Conservation (phyloP, 192 early-diverging fungal species). For the Entomortierella parvispora region DNA sequence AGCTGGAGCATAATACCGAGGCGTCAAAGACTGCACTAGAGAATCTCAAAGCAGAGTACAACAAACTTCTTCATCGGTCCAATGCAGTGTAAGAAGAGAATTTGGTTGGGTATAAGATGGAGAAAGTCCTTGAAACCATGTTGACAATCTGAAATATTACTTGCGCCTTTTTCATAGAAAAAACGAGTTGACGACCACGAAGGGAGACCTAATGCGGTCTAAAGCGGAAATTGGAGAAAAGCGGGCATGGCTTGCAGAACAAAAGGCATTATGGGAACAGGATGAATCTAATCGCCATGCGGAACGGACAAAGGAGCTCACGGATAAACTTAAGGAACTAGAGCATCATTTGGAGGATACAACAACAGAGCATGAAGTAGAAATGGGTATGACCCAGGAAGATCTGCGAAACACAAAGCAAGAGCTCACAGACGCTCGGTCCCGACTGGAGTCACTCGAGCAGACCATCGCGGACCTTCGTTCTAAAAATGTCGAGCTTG, state of each 20-base stretch:
- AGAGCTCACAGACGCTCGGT: background rate
- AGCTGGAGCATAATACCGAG: too few relatives aligned
- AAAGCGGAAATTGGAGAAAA: background rate
- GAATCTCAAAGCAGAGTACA: too few relatives aligned
- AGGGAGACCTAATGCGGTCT: background rate
- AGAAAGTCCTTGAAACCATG: too few relatives aligned
- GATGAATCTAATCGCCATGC: background rate
- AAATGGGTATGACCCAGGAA: background rate
- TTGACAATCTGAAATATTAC: too few relatives aligned
- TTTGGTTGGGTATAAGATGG: too few relatives aligned
- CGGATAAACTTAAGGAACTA: slow-evolving; percentile 1
- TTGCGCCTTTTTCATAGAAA: background rate
- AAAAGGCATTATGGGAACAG: background rate
- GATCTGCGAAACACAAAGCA: background rate
- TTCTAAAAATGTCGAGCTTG: slow-evolving; percentile 9
- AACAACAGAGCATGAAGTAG: background rate
- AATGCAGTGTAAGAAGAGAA: too few relatives aligned
- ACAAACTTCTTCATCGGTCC: too few relatives aligned
- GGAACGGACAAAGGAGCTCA: background rate
- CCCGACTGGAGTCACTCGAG: background rate
- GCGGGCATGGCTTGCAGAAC: background rate
- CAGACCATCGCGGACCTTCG: slow-evolving; percentile 13
- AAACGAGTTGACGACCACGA: background rate
- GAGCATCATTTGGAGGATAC: slow-evolving; percentile 4
- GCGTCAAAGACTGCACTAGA: too few relatives aligned